Percentiles rank a stretch among this genome's conserved stretches.
These are phyloP conservation scores for Diddensiella santjacobensis DNA, from an alignment of 805 yeast species.

Conservation along the genomic window DNA sequence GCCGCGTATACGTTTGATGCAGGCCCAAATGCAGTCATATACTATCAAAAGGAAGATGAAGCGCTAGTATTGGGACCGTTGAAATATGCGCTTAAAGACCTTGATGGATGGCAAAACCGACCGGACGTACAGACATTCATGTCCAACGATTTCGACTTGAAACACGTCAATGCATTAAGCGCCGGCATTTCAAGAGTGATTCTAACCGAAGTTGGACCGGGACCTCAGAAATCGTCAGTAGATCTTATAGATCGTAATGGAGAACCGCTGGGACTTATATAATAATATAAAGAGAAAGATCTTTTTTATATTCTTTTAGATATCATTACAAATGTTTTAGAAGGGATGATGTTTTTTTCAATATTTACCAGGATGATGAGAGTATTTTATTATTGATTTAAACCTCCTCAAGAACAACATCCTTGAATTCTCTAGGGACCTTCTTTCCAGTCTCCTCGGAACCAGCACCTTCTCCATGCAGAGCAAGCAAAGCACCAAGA, in stretches of 20 bases:
- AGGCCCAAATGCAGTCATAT: constrained; percentile 97
- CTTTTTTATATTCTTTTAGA: too few species aligned
- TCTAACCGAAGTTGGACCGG: constrained; percentile 80
- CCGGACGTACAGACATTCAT: constrained; percentile 29
- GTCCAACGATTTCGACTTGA: constrained; percentile 35
- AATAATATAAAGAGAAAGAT: too few species aligned
- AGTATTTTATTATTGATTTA: constrained; percentile 42
- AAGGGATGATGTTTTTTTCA: constrained; percentile 4
- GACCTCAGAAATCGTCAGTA: constrained; percentile 53
- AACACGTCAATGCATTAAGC: constrained; percentile 49
- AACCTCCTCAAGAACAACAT: constrained; percentile 96
- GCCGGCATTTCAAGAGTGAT: constrained; percentile 81
- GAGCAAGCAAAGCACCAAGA: constrained; percentile 90
- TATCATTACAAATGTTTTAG: background rate
- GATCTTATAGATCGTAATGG: constrained; percentile 14
- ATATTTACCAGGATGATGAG: too few species aligned
- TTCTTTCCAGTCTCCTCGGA: constrained; percentile 97
- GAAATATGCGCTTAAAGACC: constrained; percentile 52
- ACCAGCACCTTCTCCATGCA: constrained; percentile 91
- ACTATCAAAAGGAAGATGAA: constrained; percentile 78
- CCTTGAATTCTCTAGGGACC: constrained; percentile 93
- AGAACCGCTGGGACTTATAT: constrained; percentile 1
- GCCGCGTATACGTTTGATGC: constrained; percentile 99
- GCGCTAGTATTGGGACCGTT: constrained; percentile 66
- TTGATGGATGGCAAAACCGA: constrained; percentile 64